Evolutionary conservation across 2,329 filamentous ascomycete genomes (phyloP), one percentile per base, ranked within the genome.

Genomic region (Westerdykella sp.): DNA sequence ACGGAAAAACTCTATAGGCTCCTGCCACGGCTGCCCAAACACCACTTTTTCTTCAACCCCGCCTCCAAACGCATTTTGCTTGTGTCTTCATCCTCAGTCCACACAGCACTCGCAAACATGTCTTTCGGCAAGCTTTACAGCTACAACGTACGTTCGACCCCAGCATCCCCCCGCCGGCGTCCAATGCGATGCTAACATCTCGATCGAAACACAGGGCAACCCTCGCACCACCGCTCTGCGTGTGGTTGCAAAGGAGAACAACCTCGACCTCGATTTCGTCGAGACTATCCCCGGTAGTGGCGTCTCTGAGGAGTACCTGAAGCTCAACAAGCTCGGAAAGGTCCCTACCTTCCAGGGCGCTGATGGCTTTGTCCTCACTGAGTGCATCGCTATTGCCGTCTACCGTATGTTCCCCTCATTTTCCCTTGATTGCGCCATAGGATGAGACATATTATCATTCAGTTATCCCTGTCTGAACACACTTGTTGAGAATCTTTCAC

Each of bases 101-200:
- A 41, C 52, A 42, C 23, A 46, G 51, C 48, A 35, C 32, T 35
- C 51, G 65, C 69, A 76, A 87, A 80, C 72, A 94, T 95, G 85
- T 79, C 87, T 69, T 97, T 98, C 81, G 93, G 93, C 77, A 98
- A 95, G 79, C 82, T 98, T 68, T 97, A 93, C 82, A 86, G 85
- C 70, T 81, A 80, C 72, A 70, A 80, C 75, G 91, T 95, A 83
- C 61, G 55, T 64, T 47, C 34, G 14, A 34, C 31, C 14, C 25
- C 25, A 28, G 25, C 10, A 15, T 21, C 25, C 13, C 32, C 41
- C 53, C 18, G 18, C 18, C 18, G 6, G 18, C 18, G 18, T 21
- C 18, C 18, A 21, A 39, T 43, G 34, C 18, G 16, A 36, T 15
- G n/a, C 22, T 34, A 30, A 37, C 32, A 6, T 23, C 28, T n/a